Evolutionary conservation across 371 early-diverging fungal genomes (phyloP), one percentile per base, ranked within the genome.

Genomic region (Entomophthora muscae): DNA sequence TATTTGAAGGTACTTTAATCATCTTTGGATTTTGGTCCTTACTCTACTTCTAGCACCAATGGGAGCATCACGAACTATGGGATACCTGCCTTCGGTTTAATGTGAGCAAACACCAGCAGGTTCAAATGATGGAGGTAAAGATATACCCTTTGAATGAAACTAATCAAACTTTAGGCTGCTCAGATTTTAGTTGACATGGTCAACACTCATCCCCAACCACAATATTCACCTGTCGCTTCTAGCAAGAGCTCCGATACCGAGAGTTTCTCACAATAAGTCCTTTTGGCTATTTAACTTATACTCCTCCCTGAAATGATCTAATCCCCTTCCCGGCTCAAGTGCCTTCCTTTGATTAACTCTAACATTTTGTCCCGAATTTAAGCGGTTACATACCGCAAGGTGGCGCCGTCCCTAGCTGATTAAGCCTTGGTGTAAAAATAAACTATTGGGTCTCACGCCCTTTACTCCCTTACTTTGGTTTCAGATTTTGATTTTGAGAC

Each of bases 31-130:
- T 13, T 31, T 13, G 17, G 26, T 57, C 13, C 29, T 24, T 31
- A 12, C 26, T 31, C 3, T 29, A 24, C 31, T 29, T 26, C n/a
- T 57, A 57, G 58, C 58, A 57, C 31, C 58, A 31, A 21, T 57
- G 58, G 58, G 58, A 57, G 31, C 58, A 57, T 29, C 58, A 57
- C 31, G 58, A 57, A 57, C 58, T 57, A 10, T 57, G 58, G 58
- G 58, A 57, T 21, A 29, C 58, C 12, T 57, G 58, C 29, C 29
- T 57, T 21, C 26, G 31, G 29, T 57, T 57, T 21, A 57, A 57
- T 31, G 26, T 57, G n/a, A 24, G 29, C 26, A 57, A 57, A 31
- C 58, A 57, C 29, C 58, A 57, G 29, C 58, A 57, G 58, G 58
- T 57, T 21, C 58, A 57, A 21, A 57, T 57, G 58, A 57, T 57